phyloP scores from a whole-genome alignment of 305 asterid genomes.

The Ilex paraguariensis region DNA sequence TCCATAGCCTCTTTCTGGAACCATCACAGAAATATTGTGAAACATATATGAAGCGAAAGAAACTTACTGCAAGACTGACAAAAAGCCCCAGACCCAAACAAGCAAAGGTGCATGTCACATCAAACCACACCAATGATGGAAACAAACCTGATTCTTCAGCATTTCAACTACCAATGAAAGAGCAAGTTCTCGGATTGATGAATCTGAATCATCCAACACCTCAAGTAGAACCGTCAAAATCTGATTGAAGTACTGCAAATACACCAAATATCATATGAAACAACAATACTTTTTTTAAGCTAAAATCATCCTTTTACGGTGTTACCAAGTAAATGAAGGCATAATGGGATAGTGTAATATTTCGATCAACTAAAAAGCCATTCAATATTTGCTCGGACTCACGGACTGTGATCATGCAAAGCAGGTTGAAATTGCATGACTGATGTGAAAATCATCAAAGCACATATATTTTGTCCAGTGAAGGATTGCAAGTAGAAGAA shows the following conservation, averaged over 20 bases:
- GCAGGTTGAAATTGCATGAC: too few species aligned
- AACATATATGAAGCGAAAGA: neutral
- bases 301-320: too few species aligned
- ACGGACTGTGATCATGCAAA: neutral
- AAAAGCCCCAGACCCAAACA: too few species aligned
- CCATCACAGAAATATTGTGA: neutral
- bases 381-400: too few species aligned
- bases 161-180: conserved; percentile 77
- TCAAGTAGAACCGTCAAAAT: conserved; percentile 84
- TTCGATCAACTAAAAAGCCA: too few species aligned
- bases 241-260: conserved; percentile 94
- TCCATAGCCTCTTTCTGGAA: conserved; percentile 85
- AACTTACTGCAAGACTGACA: too few species aligned
- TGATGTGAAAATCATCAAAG: too few species aligned
- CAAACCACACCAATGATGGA: neutral
- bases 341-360: too few species aligned
- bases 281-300: neutral
- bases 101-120: neutral
- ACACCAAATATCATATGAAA: conserved; percentile 6
- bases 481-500: too few species aligned
- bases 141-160: conserved; percentile 89
- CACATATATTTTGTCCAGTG: too few species aligned
- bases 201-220: conserved; percentile 85
- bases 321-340: too few species aligned
- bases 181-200: conserved; percentile 75